Conservation (phyloP, 371 early-diverging fungal genomes). For the Syncephalastrum sp. region DNA sequence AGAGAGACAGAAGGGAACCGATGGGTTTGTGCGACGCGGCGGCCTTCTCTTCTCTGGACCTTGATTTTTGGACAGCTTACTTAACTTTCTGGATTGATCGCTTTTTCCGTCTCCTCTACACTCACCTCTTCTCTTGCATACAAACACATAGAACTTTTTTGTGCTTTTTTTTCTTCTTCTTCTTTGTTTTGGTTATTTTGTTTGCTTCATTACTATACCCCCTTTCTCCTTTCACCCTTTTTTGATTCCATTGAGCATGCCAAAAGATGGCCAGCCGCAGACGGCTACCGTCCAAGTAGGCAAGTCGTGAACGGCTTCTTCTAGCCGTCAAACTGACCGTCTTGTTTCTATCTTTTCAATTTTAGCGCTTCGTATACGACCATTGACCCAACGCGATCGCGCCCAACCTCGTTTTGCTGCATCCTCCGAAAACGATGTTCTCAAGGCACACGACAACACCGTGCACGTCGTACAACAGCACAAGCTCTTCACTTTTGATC, state of each 20-base stretch:
- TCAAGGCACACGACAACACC: constrained; percentile 36
- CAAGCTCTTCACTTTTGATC: constrained; percentile 21
- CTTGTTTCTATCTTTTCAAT: background rate
- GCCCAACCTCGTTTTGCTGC: constrained; percentile 40
- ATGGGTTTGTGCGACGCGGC: too few relatives aligned
- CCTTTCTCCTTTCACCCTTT: too few relatives aligned
- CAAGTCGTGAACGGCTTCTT: constrained; percentile 9
- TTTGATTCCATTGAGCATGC: constrained; percentile 5
- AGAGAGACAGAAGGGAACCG: too few relatives aligned
- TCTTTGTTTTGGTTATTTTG: background rate
- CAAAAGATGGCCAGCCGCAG: constrained; percentile 13
- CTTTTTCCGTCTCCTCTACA: too few relatives aligned
- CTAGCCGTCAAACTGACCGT: background rate
- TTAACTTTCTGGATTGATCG: too few relatives aligned
- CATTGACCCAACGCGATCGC: constrained; percentile 45
- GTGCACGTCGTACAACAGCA: constrained; percentile 36
- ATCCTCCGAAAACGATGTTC: constrained; percentile 26
- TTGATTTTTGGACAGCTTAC: too few relatives aligned
- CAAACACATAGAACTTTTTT: too few relatives aligned
- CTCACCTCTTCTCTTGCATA: too few relatives aligned
- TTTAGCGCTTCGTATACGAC: constrained; percentile 36
- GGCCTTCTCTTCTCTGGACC: too few relatives aligned
- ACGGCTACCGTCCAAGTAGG: constrained; percentile 44
- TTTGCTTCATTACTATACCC: too few relatives aligned
- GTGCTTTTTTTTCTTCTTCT: background rate